These are phyloP conservation scores for Sugiyamaella mastotermitis DNA, from an alignment of 805 yeast genomes.

Conservation along the genomic window DNA sequence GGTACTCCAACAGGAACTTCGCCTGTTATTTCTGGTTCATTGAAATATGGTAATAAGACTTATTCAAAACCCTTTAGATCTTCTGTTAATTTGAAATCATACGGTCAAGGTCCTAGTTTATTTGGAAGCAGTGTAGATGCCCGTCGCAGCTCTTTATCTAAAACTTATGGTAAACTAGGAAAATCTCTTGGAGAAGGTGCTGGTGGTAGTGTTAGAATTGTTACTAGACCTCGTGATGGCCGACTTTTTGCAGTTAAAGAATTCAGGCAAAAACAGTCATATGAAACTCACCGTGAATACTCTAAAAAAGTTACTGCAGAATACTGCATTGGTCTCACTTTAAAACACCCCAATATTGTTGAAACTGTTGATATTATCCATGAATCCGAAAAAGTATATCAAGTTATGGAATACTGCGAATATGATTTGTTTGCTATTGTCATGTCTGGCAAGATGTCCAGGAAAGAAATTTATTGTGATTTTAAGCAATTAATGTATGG, in stretches of 20 bases:
- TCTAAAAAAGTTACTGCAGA: constrained; percentile 90
- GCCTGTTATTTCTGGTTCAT: constrained; percentile 6
- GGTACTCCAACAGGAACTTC: constrained; percentile 2
- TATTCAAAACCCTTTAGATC: constrained; percentile 14
- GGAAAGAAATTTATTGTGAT: constrained; percentile 78
- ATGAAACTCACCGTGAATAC: constrained; percentile 77
- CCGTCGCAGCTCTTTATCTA: constrained; percentile 34
- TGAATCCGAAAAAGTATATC: constrained; percentile 79
- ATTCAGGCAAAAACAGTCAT: constrained; percentile 67
- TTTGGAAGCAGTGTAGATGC: constrained; percentile 17
- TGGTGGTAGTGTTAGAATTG: constrained; percentile 81
- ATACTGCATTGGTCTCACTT: constrained; percentile 87
- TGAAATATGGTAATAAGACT: constrained; percentile 3
- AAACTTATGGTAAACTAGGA: constrained; percentile 74
- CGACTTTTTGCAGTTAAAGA: constrained; percentile 88
- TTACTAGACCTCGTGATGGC: constrained; percentile 58
- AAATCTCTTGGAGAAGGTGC: constrained; percentile 92
- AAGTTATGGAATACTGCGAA: constrained; percentile 93
- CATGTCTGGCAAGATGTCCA: constrained; percentile 84
- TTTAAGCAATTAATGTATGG: constrained; percentile 83
- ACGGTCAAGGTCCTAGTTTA: constrained; percentile 12
- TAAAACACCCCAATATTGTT: constrained; percentile 83
- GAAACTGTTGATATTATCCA: constrained; percentile 88
- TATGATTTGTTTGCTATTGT: constrained; percentile 90
- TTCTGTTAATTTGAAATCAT: constrained; percentile 20